Evolutionary conservation across 192 early-diverging fungal genomes (phyloP).

Genomic region (Coemansia sp.): DNA sequence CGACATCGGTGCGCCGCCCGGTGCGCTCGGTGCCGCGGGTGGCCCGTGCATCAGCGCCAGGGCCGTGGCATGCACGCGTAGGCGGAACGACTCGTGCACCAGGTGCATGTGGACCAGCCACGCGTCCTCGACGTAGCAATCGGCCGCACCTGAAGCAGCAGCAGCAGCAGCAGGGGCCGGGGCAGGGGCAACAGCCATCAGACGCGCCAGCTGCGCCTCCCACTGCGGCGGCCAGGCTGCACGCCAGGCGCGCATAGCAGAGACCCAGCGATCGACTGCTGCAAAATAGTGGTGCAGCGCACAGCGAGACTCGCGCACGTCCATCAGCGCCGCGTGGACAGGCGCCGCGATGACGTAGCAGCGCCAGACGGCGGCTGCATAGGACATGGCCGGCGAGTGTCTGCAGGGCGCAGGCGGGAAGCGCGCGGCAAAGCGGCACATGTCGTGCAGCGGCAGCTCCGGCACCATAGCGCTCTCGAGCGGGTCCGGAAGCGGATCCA

Average conservation of each 20-base stretch:
- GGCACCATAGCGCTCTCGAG: conserved; percentile 3
- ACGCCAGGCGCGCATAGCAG: conserved; percentile 13
- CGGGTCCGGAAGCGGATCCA: neutral
- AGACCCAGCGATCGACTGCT: conserved; percentile 21
- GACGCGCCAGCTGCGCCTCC: conserved; percentile 19
- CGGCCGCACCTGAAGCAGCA: too few relatives aligned
- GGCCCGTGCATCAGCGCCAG: conserved; percentile 22
- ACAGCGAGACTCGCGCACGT: conserved; percentile 7
- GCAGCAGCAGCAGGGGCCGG: too few relatives aligned
- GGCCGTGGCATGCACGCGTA: conserved; percentile 25
- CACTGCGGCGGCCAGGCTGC: conserved; percentile 24
- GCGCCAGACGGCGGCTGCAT: conserved; percentile 21
- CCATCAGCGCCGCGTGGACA: conserved; percentile 24
- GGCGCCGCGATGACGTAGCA: conserved; percentile 19
- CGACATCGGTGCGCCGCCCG: neutral
- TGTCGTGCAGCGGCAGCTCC: conserved; percentile 32
- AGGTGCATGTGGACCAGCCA: conserved; percentile 21
- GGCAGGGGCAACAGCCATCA: too few relatives aligned
- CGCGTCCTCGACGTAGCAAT: conserved; percentile 13
- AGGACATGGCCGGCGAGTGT: conserved; percentile 7
- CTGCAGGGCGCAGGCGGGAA: conserved; percentile 13
- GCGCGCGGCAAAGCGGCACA: conserved; percentile 31
- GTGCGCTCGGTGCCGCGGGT: neutral
- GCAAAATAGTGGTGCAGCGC: conserved; percentile 14
- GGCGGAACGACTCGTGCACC: conserved; percentile 22